A percentile compares a stretch with the other conserved stretches of the same genome.
phyloP scores from a whole-genome alignment of 768 basidiomycete species.

The Russula earlei region DNA sequence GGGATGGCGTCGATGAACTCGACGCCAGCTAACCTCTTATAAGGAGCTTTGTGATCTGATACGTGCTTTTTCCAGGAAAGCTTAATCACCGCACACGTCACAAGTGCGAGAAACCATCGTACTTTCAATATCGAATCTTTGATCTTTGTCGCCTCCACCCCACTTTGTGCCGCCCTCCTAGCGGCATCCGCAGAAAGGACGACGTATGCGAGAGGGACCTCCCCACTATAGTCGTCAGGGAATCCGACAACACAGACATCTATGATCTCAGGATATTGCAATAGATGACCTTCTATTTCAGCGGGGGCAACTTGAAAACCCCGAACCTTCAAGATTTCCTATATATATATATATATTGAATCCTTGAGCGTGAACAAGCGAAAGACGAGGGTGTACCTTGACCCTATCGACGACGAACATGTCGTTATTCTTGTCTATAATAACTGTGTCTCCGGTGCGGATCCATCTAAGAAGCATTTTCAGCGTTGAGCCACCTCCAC shows the following conservation, averaged over 20 bases:
- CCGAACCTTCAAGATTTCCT: slow-evolving; percentile 61
- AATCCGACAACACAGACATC: slow-evolving; percentile 58
- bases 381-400: slow-evolving; percentile 31
- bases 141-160: slow-evolving; percentile 1
- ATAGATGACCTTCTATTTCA: slow-evolving; percentile 58
- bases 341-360: neutral
- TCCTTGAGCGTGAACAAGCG: slow-evolving; percentile 16
- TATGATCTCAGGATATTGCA: slow-evolving; percentile 49
- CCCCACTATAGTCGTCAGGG: slow-evolving; percentile 63
- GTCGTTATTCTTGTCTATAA: slow-evolving; percentile 44
- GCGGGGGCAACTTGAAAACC: slow-evolving; percentile 73
- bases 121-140: slow-evolving; percentile 16
- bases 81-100: neutral
- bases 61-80: slow-evolving; percentile 22
- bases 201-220: slow-evolving; percentile 62
- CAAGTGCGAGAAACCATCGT: neutral
- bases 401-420: slow-evolving; percentile 53
- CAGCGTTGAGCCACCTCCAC: neutral
- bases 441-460: slow-evolving; percentile 56
- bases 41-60: slow-evolving; percentile 26
- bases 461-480: slow-evolving; percentile 41
- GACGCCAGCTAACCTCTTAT: slow-evolving; percentile 32
- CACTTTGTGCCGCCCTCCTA: neutral
- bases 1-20: slow-evolving; percentile 30
- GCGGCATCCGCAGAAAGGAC: slow-evolving; percentile 32